These are phyloP conservation scores for Candida mattraensis DNA, from an alignment of 805 yeast genomes.

Conservation along the genomic window DNA sequence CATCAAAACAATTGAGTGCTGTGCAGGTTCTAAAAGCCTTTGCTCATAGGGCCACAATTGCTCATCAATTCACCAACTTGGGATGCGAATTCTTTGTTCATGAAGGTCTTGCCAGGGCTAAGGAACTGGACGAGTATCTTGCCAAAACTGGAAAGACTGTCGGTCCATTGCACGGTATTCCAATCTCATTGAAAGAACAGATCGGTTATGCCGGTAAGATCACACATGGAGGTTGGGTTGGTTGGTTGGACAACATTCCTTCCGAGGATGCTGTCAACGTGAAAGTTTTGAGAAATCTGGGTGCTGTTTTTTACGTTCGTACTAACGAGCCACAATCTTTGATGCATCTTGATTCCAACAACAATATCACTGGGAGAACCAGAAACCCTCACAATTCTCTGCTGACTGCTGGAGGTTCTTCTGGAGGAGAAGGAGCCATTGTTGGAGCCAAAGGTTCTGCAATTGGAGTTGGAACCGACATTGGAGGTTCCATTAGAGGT, in stretches of 20 bases:
- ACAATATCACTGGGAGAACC: constrained; percentile 59
- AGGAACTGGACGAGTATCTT: constrained; percentile 54
- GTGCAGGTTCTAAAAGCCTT: constrained; percentile 58
- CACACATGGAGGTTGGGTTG: constrained; percentile 62
- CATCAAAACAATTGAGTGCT: constrained; percentile 47
- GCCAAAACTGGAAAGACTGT: constrained; percentile 48
- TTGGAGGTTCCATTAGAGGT: constrained; percentile 68
- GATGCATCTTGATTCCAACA: constrained; percentile 67
- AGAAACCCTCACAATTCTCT: constrained; percentile 57
- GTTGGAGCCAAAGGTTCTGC: constrained; percentile 60
- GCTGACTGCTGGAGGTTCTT: constrained; percentile 69
- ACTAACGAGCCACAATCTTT: constrained; percentile 69
- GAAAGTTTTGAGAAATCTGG: constrained; percentile 48
- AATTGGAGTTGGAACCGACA: constrained; percentile 67
- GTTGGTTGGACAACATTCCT: constrained; percentile 47
- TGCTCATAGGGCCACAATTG: constrained; percentile 62
- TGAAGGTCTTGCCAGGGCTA: constrained; percentile 59
- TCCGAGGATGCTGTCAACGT: constrained; percentile 46
- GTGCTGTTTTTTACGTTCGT: constrained; percentile 64
- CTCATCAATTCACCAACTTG: constrained; percentile 60
- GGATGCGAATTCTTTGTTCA: constrained; percentile 56
- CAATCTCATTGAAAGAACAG: constrained; percentile 68
- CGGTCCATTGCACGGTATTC: constrained; percentile 72
- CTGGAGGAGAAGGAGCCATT: constrained; percentile 71
- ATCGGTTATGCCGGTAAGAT: constrained; percentile 51